Evolutionary conservation across 495 filamentous ascomycete species (phyloP), one percentile per base, ranked within the genome.

Genomic region (Tricharina praecox): DNA sequence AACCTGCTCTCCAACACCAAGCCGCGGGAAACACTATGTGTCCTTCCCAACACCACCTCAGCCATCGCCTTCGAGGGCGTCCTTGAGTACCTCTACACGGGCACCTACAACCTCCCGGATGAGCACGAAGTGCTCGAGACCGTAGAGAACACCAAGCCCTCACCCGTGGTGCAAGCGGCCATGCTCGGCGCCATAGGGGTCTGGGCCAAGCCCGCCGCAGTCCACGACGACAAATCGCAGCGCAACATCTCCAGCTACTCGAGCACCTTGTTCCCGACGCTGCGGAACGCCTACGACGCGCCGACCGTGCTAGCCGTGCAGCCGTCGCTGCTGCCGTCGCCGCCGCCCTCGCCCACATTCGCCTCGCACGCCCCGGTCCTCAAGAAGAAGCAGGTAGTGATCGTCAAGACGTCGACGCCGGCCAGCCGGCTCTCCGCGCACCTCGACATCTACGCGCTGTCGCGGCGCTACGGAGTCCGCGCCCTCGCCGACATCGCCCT

Each of bases 1-100:
- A 50, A 52, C 10, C 51, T 56, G 15, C 32, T 56, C 54, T 54
- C 20, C 25, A 13, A 10, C 43, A 34, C 35, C 43, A 43, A 43
- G 23, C 24, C 40, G 10, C 40, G 40, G 18, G 40, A 43, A 24
- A 43, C 40, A 11, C 23, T 26, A 11, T 26, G 19, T 13, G 35
- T 28, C 8, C 43, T 46, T 21, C 47, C 48, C 15, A n/a, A 20
- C 8, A 50, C 32, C 24, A 52, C 53, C 13, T 32, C 45, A 20
- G 23, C 45, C 19, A 39, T 51, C 11, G 53, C 54, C 0, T 37
- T 56, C 44, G 54, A 56, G 39, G 30, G 20, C 11, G 47, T 38
- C 4, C 43, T 56, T 4, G 54, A 56, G 28, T 51, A 34, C 21
- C 37, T 56, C 28, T 56, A 56, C 38, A 56, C 54, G 10, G 47